Base-by-base conservation (phyloP, 306 rosid species). In the Astragalus glycyphyllos region DNA sequence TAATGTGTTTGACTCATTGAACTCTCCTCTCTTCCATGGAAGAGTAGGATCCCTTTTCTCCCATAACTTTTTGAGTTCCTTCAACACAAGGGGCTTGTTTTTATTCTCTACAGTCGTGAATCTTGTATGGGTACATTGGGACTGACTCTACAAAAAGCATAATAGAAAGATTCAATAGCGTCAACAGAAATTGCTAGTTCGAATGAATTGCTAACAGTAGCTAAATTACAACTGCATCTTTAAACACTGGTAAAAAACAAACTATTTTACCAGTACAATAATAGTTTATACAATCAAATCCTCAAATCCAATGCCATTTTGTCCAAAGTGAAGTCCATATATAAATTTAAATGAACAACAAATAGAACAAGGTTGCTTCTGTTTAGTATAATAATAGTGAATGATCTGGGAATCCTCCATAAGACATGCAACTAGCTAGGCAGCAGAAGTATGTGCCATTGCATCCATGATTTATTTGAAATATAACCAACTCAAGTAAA, bases 31-130 rank as follows among this genome's bases (percentile, higher is more conserved):
- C 77, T 79, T 80, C 85, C 92, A 91, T 0, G 97, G 96, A 80
- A 94, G 92, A 70, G 51, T 34, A 63, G 83, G 87, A 10, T 80
- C 84, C n/a, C 6, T 46, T 66, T 86, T 79, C 63, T 86, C 92
- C 99, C 99, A 94, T 77, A 94, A 61, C 73, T 83, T 87, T 44
- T 63, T 75, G n/a, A 94, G 84, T 77, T 94, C 97, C 85, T 94
- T 94, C 58, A 94, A 82, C 47, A 89, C 73, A 56, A 94, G 70
- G 65, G 95, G 97, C 80, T 91, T 91, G 8, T 58, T 0, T 49
- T 4, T 58, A 38, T 89, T 79, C 88, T 84, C 96, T 32, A 86
- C 44, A 8, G 99, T 91, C 1, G 8, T 47, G 51, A 78, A 81
- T 12, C 67, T 31, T 7, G 99, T 89, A 15, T 3, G 20, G 38